phyloP scores from a whole-genome alignment of 768 basidiomycete species.

The Lactarius quietus region DNA sequence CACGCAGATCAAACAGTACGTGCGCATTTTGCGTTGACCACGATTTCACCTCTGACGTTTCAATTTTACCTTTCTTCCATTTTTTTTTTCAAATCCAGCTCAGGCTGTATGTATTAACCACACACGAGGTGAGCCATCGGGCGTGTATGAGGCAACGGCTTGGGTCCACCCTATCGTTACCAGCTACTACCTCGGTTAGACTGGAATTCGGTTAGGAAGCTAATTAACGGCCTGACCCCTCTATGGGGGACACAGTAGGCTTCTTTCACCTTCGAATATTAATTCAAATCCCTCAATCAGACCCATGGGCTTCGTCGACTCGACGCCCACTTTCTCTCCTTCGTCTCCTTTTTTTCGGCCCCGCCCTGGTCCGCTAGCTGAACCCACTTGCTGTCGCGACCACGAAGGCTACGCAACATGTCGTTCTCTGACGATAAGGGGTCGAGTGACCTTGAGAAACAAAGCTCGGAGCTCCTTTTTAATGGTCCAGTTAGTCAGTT shows the following conservation, averaged over 20 bases:
- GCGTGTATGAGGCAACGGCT: neutral
- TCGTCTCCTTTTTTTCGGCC: neutral
- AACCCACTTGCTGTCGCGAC: neutral
- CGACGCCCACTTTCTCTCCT: neutral
- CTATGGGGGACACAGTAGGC: neutral
- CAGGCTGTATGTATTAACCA: neutral
- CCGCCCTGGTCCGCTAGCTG: too few species aligned
- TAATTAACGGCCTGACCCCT: neutral
- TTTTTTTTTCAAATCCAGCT: too few species aligned
- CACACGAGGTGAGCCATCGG: neutral
- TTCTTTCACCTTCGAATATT: neutral
- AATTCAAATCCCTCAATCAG: neutral
- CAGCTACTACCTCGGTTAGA: neutral
- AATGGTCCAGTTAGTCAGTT: neutral
- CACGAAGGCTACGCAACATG: slow-evolving; percentile 1
- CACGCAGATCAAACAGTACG: too few species aligned
- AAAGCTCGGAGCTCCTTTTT: neutral
- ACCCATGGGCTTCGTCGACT: neutral
- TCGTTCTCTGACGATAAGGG: slow-evolving; percentile 31
- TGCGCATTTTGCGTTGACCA: too few species aligned
- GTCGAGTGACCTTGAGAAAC: slow-evolving; percentile 24
- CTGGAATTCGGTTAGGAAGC: neutral
- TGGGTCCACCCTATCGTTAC: neutral
- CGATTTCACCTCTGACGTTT: too few species aligned
- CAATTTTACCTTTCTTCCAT: too few species aligned